phyloP scores from a whole-genome alignment of 306 rosid species.

The Chamaecrista fasciculata region DNA sequence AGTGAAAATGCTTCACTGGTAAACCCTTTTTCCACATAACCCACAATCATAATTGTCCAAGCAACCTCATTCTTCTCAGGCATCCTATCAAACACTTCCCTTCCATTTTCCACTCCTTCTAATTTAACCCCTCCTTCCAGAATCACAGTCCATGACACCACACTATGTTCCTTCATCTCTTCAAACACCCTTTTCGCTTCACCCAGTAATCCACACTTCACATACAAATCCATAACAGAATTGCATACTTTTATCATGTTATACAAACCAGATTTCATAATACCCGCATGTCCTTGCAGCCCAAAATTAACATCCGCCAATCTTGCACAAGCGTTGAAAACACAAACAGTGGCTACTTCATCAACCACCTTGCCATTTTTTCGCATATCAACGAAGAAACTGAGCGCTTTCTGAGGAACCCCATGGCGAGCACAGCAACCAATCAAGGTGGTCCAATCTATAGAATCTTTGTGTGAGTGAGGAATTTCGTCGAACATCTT shows the following conservation, averaged over 20 bases:
- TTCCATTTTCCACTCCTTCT: slow-evolving; percentile 63
- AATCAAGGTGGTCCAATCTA: slow-evolving; percentile 68
- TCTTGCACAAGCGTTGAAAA: slow-evolving; percentile 47
- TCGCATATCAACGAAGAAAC: slow-evolving; percentile 49
- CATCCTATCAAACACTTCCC: slow-evolving; percentile 61
- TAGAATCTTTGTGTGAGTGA: slow-evolving; percentile 53
- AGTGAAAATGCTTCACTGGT: slow-evolving; percentile 46
- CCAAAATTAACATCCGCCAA: slow-evolving; percentile 41
- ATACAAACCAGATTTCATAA: slow-evolving; percentile 46
- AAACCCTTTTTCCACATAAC: slow-evolving; percentile 53
- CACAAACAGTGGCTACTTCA: slow-evolving; percentile 47
- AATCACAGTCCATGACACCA: slow-evolving; percentile 76
- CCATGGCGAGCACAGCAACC: slow-evolving; percentile 42
- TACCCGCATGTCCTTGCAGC: slow-evolving; percentile 43
- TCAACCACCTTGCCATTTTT: slow-evolving; percentile 38
- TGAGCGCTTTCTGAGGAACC: slow-evolving; percentile 35
- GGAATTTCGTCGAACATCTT: slow-evolving; percentile 64
- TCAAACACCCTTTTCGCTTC: slow-evolving; percentile 55
- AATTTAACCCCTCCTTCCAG: slow-evolving; percentile 59
- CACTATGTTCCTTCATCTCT: slow-evolving; percentile 48
- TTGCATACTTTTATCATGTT: slow-evolving; percentile 48
- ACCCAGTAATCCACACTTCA: slow-evolving; percentile 50
- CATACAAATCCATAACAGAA: slow-evolving; percentile 68
- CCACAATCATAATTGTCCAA: slow-evolving; percentile 73
- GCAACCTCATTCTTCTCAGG: slow-evolving; percentile 73